Base-by-base conservation (phyloP, 495 filamentous ascomycete genomes). In the Arthonia radiata region DNA sequence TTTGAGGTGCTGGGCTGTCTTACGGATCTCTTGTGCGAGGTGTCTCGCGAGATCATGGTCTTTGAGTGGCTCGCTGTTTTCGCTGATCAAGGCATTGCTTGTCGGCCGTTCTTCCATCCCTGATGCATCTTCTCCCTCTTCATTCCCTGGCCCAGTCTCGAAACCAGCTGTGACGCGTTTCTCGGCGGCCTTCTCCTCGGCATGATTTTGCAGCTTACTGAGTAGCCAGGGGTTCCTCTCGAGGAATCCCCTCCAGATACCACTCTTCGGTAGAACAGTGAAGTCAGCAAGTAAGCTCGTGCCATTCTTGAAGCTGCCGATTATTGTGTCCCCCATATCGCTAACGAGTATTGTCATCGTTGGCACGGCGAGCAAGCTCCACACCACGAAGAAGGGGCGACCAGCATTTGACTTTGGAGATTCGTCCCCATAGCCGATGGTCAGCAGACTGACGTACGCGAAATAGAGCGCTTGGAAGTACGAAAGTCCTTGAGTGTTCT, bases 271-370 rank as follows among this genome's bases (percentile, higher is more conserved):
- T 22, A 71, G 42, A 5, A 72, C 46, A 1, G 58, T 59, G 36
- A 57, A 69, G 27, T 66, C 62, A 10, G 57, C 64, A n/a, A 69
- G 29, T 0, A 32, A 33, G 30, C 50, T 55, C 0, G 60, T 64
- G 22, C 50, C 61, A 13, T 47, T 44, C 29, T 67, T 67, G 47
- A 67, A 69, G 16, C 41, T 51, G 4, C 44, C 41, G 11, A 71
- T 58, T 23, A 72, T 43, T 0, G 67, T 72, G 31, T 68, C 59
- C 28, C 61, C 64, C 56, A 71, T 64, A 38, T 68, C 59, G 11
- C 52, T 56, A 18, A 72, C 61, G 1, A 72, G 54, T 31, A 67
- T 62, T 1, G 67, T 71, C 65, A 72, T 71, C 2, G 66, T 72
- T 1, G 67, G 67, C 4, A 72, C 57, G 15, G 67, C 64, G 17